Base-by-base conservation (phyloP, 768 basidiomycete genomes). In the Dentipellis fragilis region DNA sequence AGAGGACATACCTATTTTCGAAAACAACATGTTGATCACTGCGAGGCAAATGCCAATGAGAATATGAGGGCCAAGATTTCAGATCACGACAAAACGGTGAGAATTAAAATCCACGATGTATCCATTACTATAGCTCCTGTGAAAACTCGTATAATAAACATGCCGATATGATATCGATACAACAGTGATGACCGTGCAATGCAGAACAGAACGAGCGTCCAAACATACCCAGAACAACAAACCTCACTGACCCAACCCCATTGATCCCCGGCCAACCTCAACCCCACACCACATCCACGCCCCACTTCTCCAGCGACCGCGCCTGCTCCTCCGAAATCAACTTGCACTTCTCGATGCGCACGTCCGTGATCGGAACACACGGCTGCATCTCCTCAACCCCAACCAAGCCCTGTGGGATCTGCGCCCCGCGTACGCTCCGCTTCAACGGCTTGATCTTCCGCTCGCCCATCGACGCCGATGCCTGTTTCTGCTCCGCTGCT, bases 231-330 rank as follows among this genome's bases (percentile, higher is more conserved):
- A 6, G 29, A 29, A 29, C 29, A 3, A 29, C 29, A 6, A 29
- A 29, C 29, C 6, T 6, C 29, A 29, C 29, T 29, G 29, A 29
- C 29, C 29, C 29, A 29, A 29, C 29, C 29, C 29, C 39, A 40
- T 17, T 11, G 7, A 42, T 14, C 40, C 40, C 14, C 19, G 12
- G 19, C 17, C n/a, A 45, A 10, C 16, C 42, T 16, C n/a, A 45
- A 9, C 42, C 19, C 21, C 39, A 53, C 14, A 42, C 39, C 1
- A 53, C 52, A 1, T 53, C 40, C 3, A 53, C 52, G 1, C 52
- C 52, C 52, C 52, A 53, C 37, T 46, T n/a, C 52, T 46, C 52
- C 39, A 53, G 38, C 19, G 52, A 40, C 39, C 37, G 29, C n/a
- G 52, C 52, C 21, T 40, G 21, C 19, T 53, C 52, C 40, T 53